Conservation (phyloP, 192 early-diverging fungal species). For the Coemansia sp. region DNA sequence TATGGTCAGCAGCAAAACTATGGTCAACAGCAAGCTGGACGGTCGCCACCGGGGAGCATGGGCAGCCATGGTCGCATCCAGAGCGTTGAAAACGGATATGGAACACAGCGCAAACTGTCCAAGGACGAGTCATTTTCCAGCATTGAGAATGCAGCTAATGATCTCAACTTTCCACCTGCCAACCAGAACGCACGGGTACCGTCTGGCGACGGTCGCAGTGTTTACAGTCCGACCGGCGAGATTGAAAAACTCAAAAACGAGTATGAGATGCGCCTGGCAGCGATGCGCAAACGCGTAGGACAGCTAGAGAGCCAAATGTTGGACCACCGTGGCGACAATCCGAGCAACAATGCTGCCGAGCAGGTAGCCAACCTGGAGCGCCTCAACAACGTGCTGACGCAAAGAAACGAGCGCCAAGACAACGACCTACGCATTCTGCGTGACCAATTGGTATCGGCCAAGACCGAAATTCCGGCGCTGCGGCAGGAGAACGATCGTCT, state of each 20-base stretch:
- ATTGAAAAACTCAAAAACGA: conserved; percentile 57
- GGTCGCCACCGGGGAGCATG: conserved; percentile 38
- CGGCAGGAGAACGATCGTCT: conserved; percentile 44
- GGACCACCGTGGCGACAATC: conserved; percentile 46
- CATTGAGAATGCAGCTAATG: conserved; percentile 25
- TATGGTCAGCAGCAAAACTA: conserved; percentile 7
- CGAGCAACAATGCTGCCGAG: conserved; percentile 27
- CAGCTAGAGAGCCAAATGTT: conserved; percentile 65
- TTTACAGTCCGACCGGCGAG: conserved; percentile 29
- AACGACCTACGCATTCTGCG: conserved; percentile 49
- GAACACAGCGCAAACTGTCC: not conserved
- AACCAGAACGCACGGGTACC: conserved; percentile 2
- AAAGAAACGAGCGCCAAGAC: conserved; percentile 52
- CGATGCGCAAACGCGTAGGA: conserved; percentile 65
- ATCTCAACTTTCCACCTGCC: conserved; percentile 14
- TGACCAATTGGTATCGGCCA: conserved; percentile 42
- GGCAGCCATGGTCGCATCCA: not conserved
- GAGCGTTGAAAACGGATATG: conserved; percentile 4
- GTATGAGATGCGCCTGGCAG: conserved; percentile 62
- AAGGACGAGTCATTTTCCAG: conserved; percentile 23
- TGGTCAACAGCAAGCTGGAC: conserved; percentile 7
- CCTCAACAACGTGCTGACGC: conserved; percentile 46
- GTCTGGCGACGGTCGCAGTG: conserved; percentile 13
- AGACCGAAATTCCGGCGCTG: conserved; percentile 44
- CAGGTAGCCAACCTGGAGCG: conserved; percentile 55